A percentile compares a stretch with the other conserved stretches of the same genome.
Conservation (phyloP, 306 rosid genomes). For the Glycine tomentella region DNA sequence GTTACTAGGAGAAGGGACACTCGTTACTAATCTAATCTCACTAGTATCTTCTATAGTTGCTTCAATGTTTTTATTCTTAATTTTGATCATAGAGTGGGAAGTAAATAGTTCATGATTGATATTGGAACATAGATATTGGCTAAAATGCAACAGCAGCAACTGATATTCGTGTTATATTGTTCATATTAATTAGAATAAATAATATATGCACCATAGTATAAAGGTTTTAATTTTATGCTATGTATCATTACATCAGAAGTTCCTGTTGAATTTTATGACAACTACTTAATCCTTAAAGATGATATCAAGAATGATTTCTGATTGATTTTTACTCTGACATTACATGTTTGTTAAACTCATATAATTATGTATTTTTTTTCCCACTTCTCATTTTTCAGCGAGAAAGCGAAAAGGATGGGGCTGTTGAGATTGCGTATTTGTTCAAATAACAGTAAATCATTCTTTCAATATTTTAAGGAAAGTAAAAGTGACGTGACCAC, state of each 20-base stretch:
- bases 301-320: not conserved
- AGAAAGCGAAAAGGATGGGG: not conserved
- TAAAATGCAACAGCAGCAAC: not conserved
- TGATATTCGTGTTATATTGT: not conserved
- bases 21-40: slow-evolving; percentile 16
- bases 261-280: not conserved
- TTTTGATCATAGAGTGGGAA: not conserved
- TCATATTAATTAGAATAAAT: not conserved
- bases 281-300: not conserved
- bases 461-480: not conserved
- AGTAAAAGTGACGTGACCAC: not conserved
- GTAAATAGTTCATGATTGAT: slow-evolving; percentile 1
- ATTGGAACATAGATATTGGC: slow-evolving; percentile 1
- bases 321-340: not conserved
- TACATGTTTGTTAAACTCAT: not conserved
- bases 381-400: not conserved
- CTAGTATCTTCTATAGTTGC: not conserved
- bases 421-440: not conserved
- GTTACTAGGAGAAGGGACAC: slow-evolving; percentile 70
- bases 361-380: not conserved
- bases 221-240: not conserved
- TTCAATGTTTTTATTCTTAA: slow-evolving; percentile 9
- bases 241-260: not conserved
- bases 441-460: not conserved
- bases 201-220: not conserved